Conservation (phyloP, 2,329 filamentous ascomycete genomes). For the Alternaria longipes region DNA sequence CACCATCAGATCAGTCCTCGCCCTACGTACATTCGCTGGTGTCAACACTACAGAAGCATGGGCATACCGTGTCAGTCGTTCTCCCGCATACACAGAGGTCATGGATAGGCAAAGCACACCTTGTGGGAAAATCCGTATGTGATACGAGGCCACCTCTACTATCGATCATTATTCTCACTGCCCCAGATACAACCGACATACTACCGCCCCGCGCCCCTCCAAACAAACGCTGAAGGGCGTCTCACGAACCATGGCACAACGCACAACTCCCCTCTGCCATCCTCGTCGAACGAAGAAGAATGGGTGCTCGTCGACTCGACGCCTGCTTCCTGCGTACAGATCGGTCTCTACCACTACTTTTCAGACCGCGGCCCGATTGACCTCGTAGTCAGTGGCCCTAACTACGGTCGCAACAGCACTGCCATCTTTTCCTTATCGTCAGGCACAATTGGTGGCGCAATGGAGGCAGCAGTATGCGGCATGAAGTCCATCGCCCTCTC, state of each 20-base stretch:
- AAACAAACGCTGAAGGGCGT: conserved; percentile 48
- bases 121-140: conserved; percentile 79
- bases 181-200: conserved; percentile 75
- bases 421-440: conserved; percentile 60
- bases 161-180: neutral
- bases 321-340: conserved; percentile 60
- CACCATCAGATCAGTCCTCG: conserved; percentile 59
- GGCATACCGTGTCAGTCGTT: conserved; percentile 89
- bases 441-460: conserved; percentile 60
- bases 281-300: conserved; percentile 51
- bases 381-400: conserved; percentile 60
- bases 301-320: conserved; percentile 62
- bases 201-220: conserved; percentile 73
- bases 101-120: conserved; percentile 98
- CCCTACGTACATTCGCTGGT: conserved; percentile 61
- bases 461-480: conserved; percentile 60
- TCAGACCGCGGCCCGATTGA: conserved; percentile 55
- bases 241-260: conserved; percentile 52
- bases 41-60: conserved; percentile 64
- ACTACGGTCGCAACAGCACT: conserved; percentile 62
- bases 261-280: conserved; percentile 44
- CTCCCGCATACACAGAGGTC: conserved; percentile 91
- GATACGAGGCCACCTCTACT: neutral
- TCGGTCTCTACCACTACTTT: conserved; percentile 60
- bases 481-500: conserved; percentile 77